Base-by-base conservation (phyloP, 352 stramenopile species). In the Pythium guiyangense region DNA sequence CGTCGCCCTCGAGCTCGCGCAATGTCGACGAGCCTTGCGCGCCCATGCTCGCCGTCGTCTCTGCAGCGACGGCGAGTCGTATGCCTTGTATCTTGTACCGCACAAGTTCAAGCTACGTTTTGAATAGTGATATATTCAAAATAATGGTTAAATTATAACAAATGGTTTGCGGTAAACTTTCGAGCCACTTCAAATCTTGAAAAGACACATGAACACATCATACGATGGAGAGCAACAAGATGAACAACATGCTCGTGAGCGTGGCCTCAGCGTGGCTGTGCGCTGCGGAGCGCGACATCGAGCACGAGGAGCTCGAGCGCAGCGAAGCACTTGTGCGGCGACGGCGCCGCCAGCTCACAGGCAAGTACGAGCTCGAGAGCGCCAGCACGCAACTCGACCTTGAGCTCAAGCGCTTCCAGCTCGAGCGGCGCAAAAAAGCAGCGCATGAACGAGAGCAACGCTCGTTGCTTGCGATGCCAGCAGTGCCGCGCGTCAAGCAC, bases 291-390 rank as follows among this genome's bases (percentile, higher is more conserved):
- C 65, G 71, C 20, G 73, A 86, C 54, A 57, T 84, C 14, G 74
- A 80, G 52, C 69, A 70, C 17, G 77, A 86, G 22, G 69, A 98
- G 98, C 64, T 96, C 97, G 70, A 97, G 97, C 59, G 96, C 79
- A 40, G 97, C 65, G 54, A 98, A 97, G 18, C 98, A 73, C 62
- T 98, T 88, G 20, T 96, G 79, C 15, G 90, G 96, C n/a, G 95
- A 76, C 55, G 98, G 86, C 56, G 90, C 70, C 42, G 97, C 60
- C 64, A 66, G n/a, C 45, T 75, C 27, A 57, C 65, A 55, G 70
- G 71, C 48, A 86, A 87, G 55, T 87, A 81, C 55, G 68, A 84
- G 59, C 58, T 82, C 25, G 65, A 74, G 26, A 68, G 52, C 37
- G 54, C 69, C 18, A 61, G 62, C 26, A 57, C 65, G 52, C 79